Percentiles rank a stretch among this genome's conserved stretches.
Conservation (phyloP, 129 eudicot genomes). For the Lactuca saligna region DNA sequence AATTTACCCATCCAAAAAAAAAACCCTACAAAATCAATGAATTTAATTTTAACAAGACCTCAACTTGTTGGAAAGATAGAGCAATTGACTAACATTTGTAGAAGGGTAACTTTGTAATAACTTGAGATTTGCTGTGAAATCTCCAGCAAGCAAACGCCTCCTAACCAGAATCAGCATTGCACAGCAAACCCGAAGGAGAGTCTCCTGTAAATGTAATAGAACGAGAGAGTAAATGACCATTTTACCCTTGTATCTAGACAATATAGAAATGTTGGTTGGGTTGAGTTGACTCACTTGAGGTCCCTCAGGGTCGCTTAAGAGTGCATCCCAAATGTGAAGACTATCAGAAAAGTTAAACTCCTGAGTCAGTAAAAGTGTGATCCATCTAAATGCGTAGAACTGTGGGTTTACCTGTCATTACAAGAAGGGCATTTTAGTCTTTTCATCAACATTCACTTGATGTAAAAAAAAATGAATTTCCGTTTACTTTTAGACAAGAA, state of each 20-base stretch:
- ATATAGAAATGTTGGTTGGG: neutral
- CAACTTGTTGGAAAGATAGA: slow-evolving; percentile 39
- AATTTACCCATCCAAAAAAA: slow-evolving; percentile 1
- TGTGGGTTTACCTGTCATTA: slow-evolving; percentile 55
- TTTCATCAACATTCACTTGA: slow-evolving; percentile 3
- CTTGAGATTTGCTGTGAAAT: slow-evolving; percentile 52
- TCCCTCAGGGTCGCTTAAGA: slow-evolving; percentile 52
- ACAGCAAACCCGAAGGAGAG: slow-evolving; percentile 54
- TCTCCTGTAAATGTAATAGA: slow-evolving; percentile 34
- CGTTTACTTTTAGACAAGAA: slow-evolving; percentile 17
- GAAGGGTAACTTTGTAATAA: slow-evolving; percentile 56
- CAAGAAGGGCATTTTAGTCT: slow-evolving; percentile 17
- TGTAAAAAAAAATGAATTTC: slow-evolving; percentile 2
- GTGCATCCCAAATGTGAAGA: slow-evolving; percentile 58
- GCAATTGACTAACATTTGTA: slow-evolving; percentile 37
- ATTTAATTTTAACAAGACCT: slow-evolving; percentile 25
- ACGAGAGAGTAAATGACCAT: neutral
- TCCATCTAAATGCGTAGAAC: slow-evolving; percentile 68
- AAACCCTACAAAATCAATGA: slow-evolving; percentile 19
- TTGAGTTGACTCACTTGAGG: slow-evolving; percentile 41
- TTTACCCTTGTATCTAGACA: neutral
- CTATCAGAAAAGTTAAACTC: slow-evolving; percentile 46
- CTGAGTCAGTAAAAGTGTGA: slow-evolving; percentile 62
- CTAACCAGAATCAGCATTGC: slow-evolving; percentile 55
- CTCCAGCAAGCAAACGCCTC: slow-evolving; percentile 49